A percentile compares a stretch with the other conserved stretches of the same genome.
These are phyloP conservation scores for Mucor circinelloides DNA, from an alignment of 371 early-diverging fungal genomes.

Conservation along the genomic window DNA sequence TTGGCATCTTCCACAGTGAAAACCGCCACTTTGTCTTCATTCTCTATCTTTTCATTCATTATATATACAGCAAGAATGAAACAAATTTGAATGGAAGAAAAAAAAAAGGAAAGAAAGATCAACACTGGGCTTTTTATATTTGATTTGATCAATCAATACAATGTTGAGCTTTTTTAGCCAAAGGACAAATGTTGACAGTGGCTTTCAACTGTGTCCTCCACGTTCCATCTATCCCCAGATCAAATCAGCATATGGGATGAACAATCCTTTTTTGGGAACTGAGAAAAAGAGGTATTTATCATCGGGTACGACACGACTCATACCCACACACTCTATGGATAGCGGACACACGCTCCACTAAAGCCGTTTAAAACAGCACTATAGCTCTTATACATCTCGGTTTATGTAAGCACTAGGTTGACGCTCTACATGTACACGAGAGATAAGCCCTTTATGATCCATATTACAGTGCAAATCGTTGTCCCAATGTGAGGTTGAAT, in stretches of 20 bases:
- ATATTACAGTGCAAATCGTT: background rate
- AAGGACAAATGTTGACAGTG: constrained; percentile 1
- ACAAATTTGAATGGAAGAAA: background rate
- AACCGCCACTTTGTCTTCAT: constrained; percentile 8
- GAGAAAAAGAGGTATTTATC: constrained; percentile 1
- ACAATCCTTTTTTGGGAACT: background rate
- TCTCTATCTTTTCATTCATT: constrained; percentile 12
- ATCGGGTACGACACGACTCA: background rate
- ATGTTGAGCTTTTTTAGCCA: constrained; percentile 17
- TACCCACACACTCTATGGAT: background rate
- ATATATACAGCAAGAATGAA: background rate
- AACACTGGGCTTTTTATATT: background rate
- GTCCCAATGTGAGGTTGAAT: background rate
- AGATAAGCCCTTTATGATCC: background rate
- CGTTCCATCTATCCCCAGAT: background rate
- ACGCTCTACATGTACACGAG: background rate
- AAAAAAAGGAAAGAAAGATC: background rate
- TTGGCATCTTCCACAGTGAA: constrained; percentile 18
- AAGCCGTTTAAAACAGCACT: background rate
- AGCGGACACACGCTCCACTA: background rate
- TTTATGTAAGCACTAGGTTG: background rate
- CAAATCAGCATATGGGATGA: background rate
- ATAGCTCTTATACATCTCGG: background rate
- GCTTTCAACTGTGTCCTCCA: background rate
- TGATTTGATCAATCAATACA: background rate